Evolutionary conservation across 1,139 yeast genomes (phyloP), one percentile per base, ranked within the genome.

Genomic region (Geotrichum histeridarum): DNA sequence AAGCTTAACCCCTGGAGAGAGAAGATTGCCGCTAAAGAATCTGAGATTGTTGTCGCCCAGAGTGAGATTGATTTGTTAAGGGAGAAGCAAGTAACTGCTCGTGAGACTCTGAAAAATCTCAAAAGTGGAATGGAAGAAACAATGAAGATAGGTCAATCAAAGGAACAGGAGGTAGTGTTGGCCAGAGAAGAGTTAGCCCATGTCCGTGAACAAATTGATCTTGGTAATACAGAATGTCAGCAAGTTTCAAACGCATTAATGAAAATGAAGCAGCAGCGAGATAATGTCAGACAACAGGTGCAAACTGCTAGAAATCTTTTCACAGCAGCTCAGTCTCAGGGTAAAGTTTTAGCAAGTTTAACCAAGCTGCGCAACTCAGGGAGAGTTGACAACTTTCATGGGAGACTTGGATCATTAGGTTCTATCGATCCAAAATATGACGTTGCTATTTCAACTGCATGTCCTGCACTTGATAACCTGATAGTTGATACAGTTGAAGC

Each of bases 401-500:
- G 98, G 0, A 76, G 97, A 56, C 72, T 94, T 17, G 99, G 99
- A 15, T 95, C 88, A 61, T 73, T 94, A 50, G 99, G 97, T 14
- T 78, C 80, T 1, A 93, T 93, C 61, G 96, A 89, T 65, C 88
- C 86, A 61, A 78, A 80, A 63, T 94, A 86, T 67, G 99, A 94
- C 70, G 79, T 90, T 51, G 99, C 99, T 0, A 82, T 94, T 18
- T 90, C 98, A 0, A 93, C 99, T 0, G 99, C 97, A 0, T 89
- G 95, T 63, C 91, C 96, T 1, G 84, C 93, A 8, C 75, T 94
- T 55, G 95, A 91, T 65, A 93, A 95, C 54, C 82, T 90, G 77
- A 98, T 94, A 17, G 98, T 94, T 2, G 97, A 90, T 51, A 83
- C 91, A 0, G 98, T 93, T 9, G 96, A 88, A 63, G 85, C 88